Evolutionary conservation across 2,329 filamentous ascomycete species (phyloP).

Genomic region (Shiraia sp.): DNA sequence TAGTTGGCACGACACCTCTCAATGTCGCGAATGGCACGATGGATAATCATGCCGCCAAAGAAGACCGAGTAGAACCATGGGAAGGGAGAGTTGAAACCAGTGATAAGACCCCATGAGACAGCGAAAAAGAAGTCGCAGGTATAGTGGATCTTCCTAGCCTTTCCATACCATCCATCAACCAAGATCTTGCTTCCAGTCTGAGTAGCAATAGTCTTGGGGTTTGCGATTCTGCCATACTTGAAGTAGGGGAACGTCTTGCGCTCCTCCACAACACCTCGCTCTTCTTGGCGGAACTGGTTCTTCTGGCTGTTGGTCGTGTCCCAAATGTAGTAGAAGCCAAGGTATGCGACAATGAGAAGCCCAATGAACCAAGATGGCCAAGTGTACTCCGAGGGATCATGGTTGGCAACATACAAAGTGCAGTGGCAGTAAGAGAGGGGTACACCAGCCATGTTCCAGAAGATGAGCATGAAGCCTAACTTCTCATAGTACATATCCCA

Average conservation of each 20-base stretch:
- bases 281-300: constrained; percentile 83
- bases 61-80: constrained; percentile 90
- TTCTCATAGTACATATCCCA: constrained; percentile 99
- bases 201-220: constrained; percentile 77
- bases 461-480: constrained; percentile 96
- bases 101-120: constrained; percentile 77
- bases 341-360: constrained; percentile 69
- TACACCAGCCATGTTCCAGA: constrained; percentile 94
- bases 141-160: constrained; percentile 81
- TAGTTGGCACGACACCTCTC: constrained; percentile 77
- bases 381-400: constrained; percentile 74
- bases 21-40: constrained; percentile 76
- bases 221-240: constrained; percentile 82
- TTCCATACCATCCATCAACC: constrained; percentile 77
- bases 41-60: constrained; percentile 78
- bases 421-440: constrained; percentile 92
- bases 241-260: constrained; percentile 87
- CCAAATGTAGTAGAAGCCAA: constrained; percentile 89
- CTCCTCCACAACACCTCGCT: constrained; percentile 68
- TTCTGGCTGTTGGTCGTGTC: constrained; percentile 92
- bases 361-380: constrained; percentile 73
- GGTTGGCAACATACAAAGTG: constrained; percentile 85
- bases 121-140: constrained; percentile 80
- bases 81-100: constrained; percentile 78
- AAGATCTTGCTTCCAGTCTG: constrained; percentile 76